Conservation (phyloP, 2,329 filamentous ascomycete species). For the Pyricularia sp. region DNA sequence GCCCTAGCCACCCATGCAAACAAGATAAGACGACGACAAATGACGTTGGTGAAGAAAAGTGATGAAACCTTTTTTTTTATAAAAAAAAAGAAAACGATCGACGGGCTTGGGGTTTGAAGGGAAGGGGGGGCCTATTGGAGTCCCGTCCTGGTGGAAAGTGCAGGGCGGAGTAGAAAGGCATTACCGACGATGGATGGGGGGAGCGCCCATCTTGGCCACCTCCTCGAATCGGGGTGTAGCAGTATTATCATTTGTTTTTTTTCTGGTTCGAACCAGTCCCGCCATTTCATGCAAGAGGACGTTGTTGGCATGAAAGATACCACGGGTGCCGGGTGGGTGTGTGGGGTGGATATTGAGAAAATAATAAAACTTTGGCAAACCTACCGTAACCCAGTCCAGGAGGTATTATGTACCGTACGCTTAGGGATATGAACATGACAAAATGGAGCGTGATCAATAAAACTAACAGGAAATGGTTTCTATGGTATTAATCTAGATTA, state of each 20-base stretch:
- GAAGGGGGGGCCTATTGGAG: background rate
- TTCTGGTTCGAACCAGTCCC: background rate
- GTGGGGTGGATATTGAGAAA: background rate
- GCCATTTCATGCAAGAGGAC: no score
- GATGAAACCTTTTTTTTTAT: no score
- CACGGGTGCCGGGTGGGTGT: background rate
- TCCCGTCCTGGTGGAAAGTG: background rate
- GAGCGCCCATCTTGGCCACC: background rate
- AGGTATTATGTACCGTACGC: no score
- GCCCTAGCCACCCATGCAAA: background rate
- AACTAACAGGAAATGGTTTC: no score
- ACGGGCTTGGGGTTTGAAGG: background rate
- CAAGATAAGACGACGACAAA: background rate
- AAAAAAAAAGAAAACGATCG: background rate
- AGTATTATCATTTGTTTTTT: background rate
- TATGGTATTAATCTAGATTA: no score
- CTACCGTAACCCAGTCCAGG: no score
- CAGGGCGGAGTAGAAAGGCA: background rate
- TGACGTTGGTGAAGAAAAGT: background rate
- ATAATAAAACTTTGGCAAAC: no score
- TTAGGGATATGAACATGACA: no score
- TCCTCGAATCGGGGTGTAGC: background rate
- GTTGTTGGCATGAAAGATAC: no score
- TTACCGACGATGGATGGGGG: background rate
- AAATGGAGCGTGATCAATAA: no score